phyloP scores from a whole-genome alignment of 352 stramenopile genomes.

The Phytopythium vexans region DNA sequence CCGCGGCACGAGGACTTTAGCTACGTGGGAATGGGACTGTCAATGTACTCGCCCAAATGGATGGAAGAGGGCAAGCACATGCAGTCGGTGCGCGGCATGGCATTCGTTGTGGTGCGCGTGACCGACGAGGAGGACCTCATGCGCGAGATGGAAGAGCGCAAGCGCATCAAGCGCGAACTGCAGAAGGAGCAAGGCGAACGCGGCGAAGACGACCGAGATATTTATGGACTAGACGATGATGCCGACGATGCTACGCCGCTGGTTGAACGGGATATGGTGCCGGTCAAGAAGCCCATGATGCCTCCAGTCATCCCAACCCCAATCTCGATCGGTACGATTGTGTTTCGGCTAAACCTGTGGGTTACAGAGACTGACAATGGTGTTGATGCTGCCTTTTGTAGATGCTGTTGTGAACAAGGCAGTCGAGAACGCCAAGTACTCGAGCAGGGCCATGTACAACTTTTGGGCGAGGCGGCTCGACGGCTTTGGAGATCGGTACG shows the following conservation, averaged over 20 bases:
- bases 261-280: slow-evolving; percentile 46
- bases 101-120: slow-evolving; percentile 41
- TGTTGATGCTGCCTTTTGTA: slow-evolving; percentile 1
- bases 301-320: slow-evolving; percentile 41
- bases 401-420: slow-evolving; percentile 37
- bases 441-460: slow-evolving; percentile 55
- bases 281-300: slow-evolving; percentile 34
- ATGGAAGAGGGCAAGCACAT: slow-evolving; percentile 54
- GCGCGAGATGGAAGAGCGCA: slow-evolving; percentile 59
- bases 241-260: slow-evolving; percentile 29
- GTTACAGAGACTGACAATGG: neutral
- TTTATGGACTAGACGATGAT: slow-evolving; percentile 32
- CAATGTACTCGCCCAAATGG: slow-evolving; percentile 57
- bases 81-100: slow-evolving; percentile 46
- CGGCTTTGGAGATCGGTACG: slow-evolving; percentile 59
- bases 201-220: slow-evolving; percentile 36
- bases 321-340: slow-evolving; percentile 42
- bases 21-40: slow-evolving; percentile 56
- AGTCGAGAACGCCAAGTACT: slow-evolving; percentile 53
- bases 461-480: slow-evolving; percentile 70
- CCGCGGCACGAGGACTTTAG: slow-evolving; percentile 52
- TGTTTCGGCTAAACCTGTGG: slow-evolving; percentile 1
- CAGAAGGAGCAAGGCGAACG: slow-evolving; percentile 20
- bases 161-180: slow-evolving; percentile 60
- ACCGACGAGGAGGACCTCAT: slow-evolving; percentile 50